A percentile compares a stretch with the other conserved stretches of the same genome.
Evolutionary conservation across 2,329 filamentous ascomycete genomes (phyloP).

Genomic region (Phyllosticta citriasiana): DNA sequence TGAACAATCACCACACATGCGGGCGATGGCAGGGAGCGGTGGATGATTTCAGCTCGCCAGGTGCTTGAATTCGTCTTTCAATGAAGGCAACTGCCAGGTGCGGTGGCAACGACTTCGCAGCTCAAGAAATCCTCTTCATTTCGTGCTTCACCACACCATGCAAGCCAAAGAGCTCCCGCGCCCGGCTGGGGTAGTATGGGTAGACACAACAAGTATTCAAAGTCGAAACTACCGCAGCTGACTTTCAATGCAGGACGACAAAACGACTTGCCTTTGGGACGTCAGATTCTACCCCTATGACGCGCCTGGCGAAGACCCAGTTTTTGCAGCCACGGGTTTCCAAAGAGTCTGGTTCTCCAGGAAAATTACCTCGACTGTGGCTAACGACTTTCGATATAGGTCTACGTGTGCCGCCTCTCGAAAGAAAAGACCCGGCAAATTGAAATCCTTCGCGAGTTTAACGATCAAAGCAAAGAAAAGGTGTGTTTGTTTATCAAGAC

Average conservation of each 20-base stretch:
- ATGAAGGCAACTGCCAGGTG: too few relatives aligned
- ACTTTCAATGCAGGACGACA: neutral
- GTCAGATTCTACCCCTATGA: conserved; percentile 74
- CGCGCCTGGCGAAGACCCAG: conserved; percentile 49
- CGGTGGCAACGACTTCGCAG: too few relatives aligned
- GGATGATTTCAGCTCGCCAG: too few relatives aligned
- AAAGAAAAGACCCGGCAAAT: conserved; percentile 45
- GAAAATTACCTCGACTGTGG: conserved; percentile 5
- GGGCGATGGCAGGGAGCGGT: too few relatives aligned
- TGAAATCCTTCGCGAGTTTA: conserved; percentile 54
- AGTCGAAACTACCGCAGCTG: neutral
- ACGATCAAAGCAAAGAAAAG: conserved; percentile 42
- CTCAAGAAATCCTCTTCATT: too few relatives aligned
- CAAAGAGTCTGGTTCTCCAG: conserved; percentile 33
- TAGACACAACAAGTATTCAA: too few relatives aligned
- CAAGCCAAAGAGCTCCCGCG: too few relatives aligned
- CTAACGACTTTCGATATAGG: conserved; percentile 29
- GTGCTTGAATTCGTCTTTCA: too few relatives aligned
- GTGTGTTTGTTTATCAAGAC: neutral
- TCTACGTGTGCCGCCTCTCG: conserved; percentile 53
- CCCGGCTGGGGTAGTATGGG: too few relatives aligned
- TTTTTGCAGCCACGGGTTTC: conserved; percentile 62
- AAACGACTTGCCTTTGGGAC: conserved; percentile 42
- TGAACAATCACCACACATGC: too few relatives aligned
- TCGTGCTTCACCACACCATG: too few relatives aligned